Conservation (phyloP, 805 yeast genomes). For the Allodekkera sacchari region DNA sequence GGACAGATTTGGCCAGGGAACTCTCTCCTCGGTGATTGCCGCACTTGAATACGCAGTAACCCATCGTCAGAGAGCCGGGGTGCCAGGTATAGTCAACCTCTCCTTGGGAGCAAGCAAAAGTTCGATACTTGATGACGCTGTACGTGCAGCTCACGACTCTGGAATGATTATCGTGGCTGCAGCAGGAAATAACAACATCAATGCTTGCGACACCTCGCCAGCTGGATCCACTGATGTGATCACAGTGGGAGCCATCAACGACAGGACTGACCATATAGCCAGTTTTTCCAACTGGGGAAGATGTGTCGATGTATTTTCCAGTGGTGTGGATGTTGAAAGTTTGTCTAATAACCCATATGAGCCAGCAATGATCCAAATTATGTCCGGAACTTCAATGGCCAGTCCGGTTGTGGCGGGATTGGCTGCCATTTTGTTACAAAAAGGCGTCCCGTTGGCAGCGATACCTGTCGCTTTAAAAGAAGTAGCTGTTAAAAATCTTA, state of each 20-base stretch:
- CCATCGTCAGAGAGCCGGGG: slow-evolving; percentile 33
- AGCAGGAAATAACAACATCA: slow-evolving; percentile 74
- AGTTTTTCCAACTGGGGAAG: slow-evolving; percentile 84
- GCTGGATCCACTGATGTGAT: slow-evolving; percentile 67
- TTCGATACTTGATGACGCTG: slow-evolving; percentile 61
- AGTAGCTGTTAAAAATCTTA: slow-evolving; percentile 37
- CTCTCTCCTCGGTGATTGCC: slow-evolving; percentile 53
- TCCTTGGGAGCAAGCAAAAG: slow-evolving; percentile 74
- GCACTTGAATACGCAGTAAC: slow-evolving; percentile 64
- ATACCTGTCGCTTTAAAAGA: slow-evolving; percentile 35
- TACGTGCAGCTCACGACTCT: slow-evolving; percentile 62
- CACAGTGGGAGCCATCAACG: slow-evolving; percentile 87
- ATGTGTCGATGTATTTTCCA: slow-evolving; percentile 83
- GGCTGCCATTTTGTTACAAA: slow-evolving; percentile 44
- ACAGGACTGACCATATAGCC: slow-evolving; percentile 60
- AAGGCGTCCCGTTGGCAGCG: slow-evolving; percentile 37
- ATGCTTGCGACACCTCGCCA: slow-evolving; percentile 83
- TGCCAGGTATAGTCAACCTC: slow-evolving; percentile 63
- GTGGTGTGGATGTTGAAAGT: slow-evolving; percentile 66
- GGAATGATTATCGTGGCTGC: slow-evolving; percentile 74
- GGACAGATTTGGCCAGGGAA: slow-evolving; percentile 61
- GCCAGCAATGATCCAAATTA: slow-evolving; percentile 20
- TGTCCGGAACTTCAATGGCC: slow-evolving; percentile 80
- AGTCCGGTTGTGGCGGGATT: slow-evolving; percentile 68
- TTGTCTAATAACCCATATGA: slow-evolving; percentile 29